phyloP scores from a whole-genome alignment of 2,329 filamentous ascomycete species.

The Aspergillus melleus region DNA sequence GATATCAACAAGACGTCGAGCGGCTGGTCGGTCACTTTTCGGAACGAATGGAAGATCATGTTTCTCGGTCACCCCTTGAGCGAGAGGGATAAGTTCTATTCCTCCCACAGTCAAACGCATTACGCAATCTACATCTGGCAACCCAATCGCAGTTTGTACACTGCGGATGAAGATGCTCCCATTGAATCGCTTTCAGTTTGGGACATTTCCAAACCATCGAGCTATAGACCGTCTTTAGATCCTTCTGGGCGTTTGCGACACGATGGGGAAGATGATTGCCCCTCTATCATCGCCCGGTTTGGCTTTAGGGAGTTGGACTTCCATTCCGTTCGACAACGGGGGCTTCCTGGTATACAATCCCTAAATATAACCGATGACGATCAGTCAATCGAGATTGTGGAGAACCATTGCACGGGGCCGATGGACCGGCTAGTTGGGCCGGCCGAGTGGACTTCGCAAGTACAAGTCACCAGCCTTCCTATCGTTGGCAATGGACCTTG shows the following conservation, averaged over 20 bases:
- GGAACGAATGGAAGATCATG: conserved; percentile 63
- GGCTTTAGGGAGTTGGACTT: conserved; percentile 54
- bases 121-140: conserved; percentile 66
- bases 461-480: conserved; percentile 57
- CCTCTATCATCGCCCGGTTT: conserved; percentile 52
- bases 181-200: conserved; percentile 61
- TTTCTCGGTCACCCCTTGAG: conserved; percentile 57
- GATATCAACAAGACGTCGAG: conserved; percentile 41
- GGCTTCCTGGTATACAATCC: conserved; percentile 51
- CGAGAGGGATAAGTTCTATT: conserved; percentile 62
- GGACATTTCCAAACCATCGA: conserved; percentile 55
- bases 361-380: conserved; percentile 53
- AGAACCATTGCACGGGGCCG: conserved; percentile 57
- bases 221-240: conserved; percentile 54
- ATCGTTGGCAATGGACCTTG: conserved; percentile 52
- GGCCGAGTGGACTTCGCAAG: conserved; percentile 41
- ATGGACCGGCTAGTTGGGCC: conserved; percentile 47
- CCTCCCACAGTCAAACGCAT: conserved; percentile 58
- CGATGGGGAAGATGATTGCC: conserved; percentile 37
- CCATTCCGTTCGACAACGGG: conserved; percentile 55
- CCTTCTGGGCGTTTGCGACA: conserved; percentile 39
- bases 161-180: conserved; percentile 55
- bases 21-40: conserved; percentile 50
- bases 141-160: conserved; percentile 56
- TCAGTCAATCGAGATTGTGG: conserved; percentile 53